Percentiles rank a stretch among this genome's conserved stretches.
These are phyloP conservation scores for Adansonia gregorii DNA, from an alignment of 441 rosid genomes.

Conservation along the genomic window DNA sequence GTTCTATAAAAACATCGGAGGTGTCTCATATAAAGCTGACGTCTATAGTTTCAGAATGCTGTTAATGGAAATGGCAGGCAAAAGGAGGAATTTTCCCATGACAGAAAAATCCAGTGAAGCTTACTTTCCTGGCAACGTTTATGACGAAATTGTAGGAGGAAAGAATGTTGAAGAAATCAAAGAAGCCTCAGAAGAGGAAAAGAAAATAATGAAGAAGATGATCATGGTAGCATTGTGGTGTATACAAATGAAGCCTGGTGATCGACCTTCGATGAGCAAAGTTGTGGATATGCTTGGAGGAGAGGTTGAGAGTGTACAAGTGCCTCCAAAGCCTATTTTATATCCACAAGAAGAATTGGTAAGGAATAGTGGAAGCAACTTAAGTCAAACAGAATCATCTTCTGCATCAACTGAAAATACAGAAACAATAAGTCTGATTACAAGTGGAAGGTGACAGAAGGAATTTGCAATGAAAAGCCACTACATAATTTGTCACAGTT, in stretches of 20 bases:
- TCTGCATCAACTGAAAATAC: neutral
- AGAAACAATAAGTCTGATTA: neutral
- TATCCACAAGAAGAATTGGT: neutral
- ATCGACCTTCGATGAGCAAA: conserved; percentile 33
- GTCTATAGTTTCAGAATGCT: conserved; percentile 27
- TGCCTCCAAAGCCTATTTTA: conserved; percentile 28
- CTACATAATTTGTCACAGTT: neutral
- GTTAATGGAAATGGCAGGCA: conserved; percentile 22
- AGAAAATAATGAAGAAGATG: conserved; percentile 24
- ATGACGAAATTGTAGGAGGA: conserved; percentile 13
- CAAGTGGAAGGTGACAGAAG: neutral
- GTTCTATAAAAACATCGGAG: conserved; percentile 2
- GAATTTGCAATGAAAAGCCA: neutral
- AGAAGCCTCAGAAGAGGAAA: conserved; percentile 13
- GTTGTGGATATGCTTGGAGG: conserved; percentile 33
- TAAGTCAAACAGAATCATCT: neutral
- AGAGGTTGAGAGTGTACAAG: conserved; percentile 19
- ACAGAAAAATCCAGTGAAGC: conserved; percentile 17
- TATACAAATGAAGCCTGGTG: conserved; percentile 29
- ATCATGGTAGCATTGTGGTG: conserved; percentile 34
- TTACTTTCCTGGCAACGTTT: conserved; percentile 33
- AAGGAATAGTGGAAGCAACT: neutral
- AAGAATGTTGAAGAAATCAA: neutral
- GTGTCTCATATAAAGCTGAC: conserved; percentile 11
- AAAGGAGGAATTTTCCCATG: conserved; percentile 1